Percentiles rank a stretch among this genome's conserved stretches.
Conservation (phyloP, 2,329 filamentous ascomycete genomes). For the Pestalotiopsis sp. region DNA sequence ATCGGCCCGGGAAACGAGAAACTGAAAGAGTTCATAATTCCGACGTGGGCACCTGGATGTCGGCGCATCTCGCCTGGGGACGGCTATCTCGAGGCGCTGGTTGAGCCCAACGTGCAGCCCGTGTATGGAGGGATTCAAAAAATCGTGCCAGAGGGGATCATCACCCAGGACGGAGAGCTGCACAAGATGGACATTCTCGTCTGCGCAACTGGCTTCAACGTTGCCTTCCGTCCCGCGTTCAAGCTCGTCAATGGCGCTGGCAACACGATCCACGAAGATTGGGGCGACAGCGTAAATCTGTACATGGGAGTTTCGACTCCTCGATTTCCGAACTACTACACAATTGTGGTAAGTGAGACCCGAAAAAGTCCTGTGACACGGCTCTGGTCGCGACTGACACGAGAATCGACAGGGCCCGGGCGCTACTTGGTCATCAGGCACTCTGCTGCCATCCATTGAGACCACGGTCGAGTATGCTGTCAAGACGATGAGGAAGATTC, state of each 20-base stretch:
- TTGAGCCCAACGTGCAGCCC: constrained; percentile 24
- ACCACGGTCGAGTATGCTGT: constrained; percentile 15
- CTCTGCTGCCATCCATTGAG: constrained; percentile 3
- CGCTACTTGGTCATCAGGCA: constrained; percentile 7
- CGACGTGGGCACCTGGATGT: constrained; percentile 30
- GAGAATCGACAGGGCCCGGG: constrained; percentile 1
- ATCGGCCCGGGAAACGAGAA: constrained; percentile 42
- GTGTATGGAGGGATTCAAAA: constrained; percentile 19
- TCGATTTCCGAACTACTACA: constrained; percentile 11
- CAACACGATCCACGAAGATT: constrained; percentile 48
- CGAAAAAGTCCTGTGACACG: not conserved
- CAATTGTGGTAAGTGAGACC: not conserved
- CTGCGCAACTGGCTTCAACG: constrained; percentile 34
- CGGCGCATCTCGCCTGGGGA: constrained; percentile 32
- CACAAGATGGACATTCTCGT: constrained; percentile 32
- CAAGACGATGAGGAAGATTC: constrained; percentile 17
- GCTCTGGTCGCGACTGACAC: not conserved
- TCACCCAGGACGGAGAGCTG: constrained; percentile 23
- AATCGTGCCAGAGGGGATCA: constrained; percentile 28
- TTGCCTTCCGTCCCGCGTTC: constrained; percentile 28
- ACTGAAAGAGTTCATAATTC: constrained; percentile 43
- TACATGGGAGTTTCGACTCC: constrained; percentile 57
- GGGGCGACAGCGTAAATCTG: constrained; percentile 52
- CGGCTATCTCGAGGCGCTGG: constrained; percentile 32
- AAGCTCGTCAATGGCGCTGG: constrained; percentile 47